Evolutionary conservation across 352 stramenopile genomes (phyloP), one percentile per base, ranked within the genome.

Genomic region (Globisporangium radiosum): DNA sequence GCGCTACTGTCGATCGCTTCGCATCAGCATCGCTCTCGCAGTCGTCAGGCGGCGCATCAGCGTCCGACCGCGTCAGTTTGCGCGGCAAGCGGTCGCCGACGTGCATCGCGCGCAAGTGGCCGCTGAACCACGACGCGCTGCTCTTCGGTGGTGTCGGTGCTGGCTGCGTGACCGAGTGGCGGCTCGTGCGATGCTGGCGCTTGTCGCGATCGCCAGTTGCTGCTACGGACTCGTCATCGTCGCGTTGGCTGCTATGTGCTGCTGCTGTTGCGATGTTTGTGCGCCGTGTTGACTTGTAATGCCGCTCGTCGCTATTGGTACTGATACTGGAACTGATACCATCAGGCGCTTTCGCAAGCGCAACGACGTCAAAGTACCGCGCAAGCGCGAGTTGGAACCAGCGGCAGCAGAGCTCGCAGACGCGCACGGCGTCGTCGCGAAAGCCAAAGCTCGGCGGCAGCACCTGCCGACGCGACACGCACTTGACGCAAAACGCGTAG

Each of bases 331-430:
- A 15, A 14, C 42, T 45, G 9, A 14, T 14, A 45, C 64, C 55
- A 11, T 64, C 56, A 2, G 52, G 64, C 1, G 39, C 52, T 60
- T 63, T 76, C 3, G 71, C 43, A 33, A 80, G 54, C 38, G 85
- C 75, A 53, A 88, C 72, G 0, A 70, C 69, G 36, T 88, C 76
- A 65, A 90, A 87, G 38, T 87, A 88, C 14, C 62, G 65, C 49
- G 90, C 80, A 40, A 89, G 62, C 19, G 82, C 78, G 39, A 73
- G 76, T 56, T 90, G 80, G 19, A 92, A 81, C 80, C 78, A 90
- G n/a, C 43, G 43, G 0, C 64, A 64, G 64, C 82, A 92, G 19
- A 69, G 54, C 40, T 90, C 76, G 58, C 82, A 92, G 1, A 81
- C 70, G 2, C 78, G 76, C 49, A 87, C 68, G 0, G 73, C 55